These are phyloP conservation scores for Torulaspora maleeae DNA, from an alignment of 805 yeast species.

Conservation along the genomic window DNA sequence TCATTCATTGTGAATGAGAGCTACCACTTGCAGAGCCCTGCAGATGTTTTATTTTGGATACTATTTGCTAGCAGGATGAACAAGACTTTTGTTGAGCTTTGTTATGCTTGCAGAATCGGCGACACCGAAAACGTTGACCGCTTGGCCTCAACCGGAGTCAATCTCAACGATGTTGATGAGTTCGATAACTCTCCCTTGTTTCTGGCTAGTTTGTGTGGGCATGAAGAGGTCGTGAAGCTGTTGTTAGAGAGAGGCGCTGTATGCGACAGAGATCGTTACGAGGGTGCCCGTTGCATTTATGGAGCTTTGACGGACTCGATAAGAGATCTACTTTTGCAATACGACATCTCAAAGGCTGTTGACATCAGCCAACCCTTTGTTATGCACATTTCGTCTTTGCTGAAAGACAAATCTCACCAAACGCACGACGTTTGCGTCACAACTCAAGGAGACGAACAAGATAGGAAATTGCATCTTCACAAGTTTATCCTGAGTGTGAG, in stretches of 20 bases:
- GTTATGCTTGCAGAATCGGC: constrained; percentile 65
- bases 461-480: constrained; percentile 32
- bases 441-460: constrained; percentile 6
- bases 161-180: constrained; percentile 49
- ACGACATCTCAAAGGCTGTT: constrained; percentile 63
- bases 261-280: constrained; percentile 76
- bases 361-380: constrained; percentile 71
- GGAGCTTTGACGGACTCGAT: constrained; percentile 72
- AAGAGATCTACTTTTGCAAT: constrained; percentile 51
- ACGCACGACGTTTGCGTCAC: constrained; percentile 29
- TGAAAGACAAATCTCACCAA: constrained; percentile 17
- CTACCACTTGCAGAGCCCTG: not conserved
- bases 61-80: constrained; percentile 9
- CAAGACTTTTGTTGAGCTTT: constrained; percentile 44
- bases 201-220: constrained; percentile 73
- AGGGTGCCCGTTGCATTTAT: constrained; percentile 72
- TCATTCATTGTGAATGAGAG: not conserved
- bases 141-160: constrained; percentile 49
- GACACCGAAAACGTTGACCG: constrained; percentile 61
- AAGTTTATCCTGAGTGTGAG: constrained; percentile 41
- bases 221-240: constrained; percentile 55
- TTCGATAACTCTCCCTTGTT: constrained; percentile 75
- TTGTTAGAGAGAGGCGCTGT: constrained; percentile 64
- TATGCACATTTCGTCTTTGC: constrained; percentile 51
- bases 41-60: not conserved